Base-by-base conservation (phyloP, 2,329 filamentous ascomycete species). In the Tricladium varicosporioides region DNA sequence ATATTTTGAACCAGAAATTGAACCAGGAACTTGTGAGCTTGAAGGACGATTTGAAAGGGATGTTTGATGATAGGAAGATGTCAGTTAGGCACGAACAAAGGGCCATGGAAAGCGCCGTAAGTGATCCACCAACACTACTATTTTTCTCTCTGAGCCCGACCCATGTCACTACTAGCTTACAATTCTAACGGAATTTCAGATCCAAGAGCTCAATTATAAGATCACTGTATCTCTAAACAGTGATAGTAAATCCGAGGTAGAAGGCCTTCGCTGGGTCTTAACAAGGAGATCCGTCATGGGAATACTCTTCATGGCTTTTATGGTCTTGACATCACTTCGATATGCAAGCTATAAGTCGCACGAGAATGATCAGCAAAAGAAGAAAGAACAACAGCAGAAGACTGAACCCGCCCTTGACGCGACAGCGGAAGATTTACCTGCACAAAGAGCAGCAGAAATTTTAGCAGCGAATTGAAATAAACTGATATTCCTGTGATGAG, bases 61-160 rank as follows among this genome's bases (percentile, higher is more conserved):
- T 97, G 81, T 97, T 97, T 71, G 93, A 97, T 69, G 93, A 99
- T 71, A 85, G 95, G 45, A 94, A 93, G 71, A 96, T 97, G 89
- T 84, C 85, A 1, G 92, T 96, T 1, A 80, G 92, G 54, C 89
- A 93, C 72, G 90, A 97, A 72, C 92, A 97, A 74, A 87, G 92
- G 69, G 80, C 81, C 5, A 88, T 90, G 69, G 93, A 97, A 70
- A 89, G 88, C 51, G 87, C 87, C 66, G 87, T 91, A 75, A 54
- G 81, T 77, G 13, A 5, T 45, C 15, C 22, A n/a, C 10, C 31
- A 77, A 5, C 7, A 45, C 18, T 19, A n/a, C 18, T 31, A 52
- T 10, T 18, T 14, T 45, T 45, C 2, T 15, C 50, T 14, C 44
- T 2, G 13, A 15, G 7, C 14, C 13, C 40, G 13, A 14, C 15